Evolutionary conservation across 768 basidiomycete species (phyloP).

Genomic region (Megacollybia marginata): DNA sequence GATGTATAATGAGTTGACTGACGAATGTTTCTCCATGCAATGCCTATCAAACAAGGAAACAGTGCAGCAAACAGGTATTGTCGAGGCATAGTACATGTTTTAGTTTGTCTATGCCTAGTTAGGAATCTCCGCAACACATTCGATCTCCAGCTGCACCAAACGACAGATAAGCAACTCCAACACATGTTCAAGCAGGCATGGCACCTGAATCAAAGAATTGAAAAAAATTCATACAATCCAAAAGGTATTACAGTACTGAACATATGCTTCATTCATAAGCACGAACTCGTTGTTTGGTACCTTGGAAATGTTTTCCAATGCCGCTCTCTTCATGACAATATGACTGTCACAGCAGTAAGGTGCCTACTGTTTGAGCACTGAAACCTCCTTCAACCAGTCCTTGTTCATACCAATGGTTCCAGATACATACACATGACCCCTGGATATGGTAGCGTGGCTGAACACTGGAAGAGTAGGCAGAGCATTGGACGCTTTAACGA

Average conservation of each 20-base stretch:
- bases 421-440: background rate
- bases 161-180: conserved; percentile 33
- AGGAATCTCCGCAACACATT: conserved; percentile 30
- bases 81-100: too few relatives aligned
- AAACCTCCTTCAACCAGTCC: background rate
- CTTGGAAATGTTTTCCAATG: background rate
- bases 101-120: too few relatives aligned
- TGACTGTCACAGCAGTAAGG: background rate
- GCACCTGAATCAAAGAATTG: conserved; percentile 18
- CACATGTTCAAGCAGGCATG: conserved; percentile 32
- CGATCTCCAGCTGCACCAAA: conserved; percentile 39
- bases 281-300: background rate
- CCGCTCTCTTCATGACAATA: background rate
- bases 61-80: too few relatives aligned
- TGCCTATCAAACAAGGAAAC: too few relatives aligned
- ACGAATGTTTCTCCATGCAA: too few relatives aligned
- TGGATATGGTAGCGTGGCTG: background rate
- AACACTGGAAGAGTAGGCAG: too few relatives aligned
- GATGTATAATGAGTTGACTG: too few relatives aligned
- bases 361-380: background rate
- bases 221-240: background rate
- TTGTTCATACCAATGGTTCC: background rate
- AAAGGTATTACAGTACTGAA: background rate
- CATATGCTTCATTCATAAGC: background rate
- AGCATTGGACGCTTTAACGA: too few relatives aligned